Conservation (phyloP, 306 rosid species). For the Carpinus viminea region DNA sequence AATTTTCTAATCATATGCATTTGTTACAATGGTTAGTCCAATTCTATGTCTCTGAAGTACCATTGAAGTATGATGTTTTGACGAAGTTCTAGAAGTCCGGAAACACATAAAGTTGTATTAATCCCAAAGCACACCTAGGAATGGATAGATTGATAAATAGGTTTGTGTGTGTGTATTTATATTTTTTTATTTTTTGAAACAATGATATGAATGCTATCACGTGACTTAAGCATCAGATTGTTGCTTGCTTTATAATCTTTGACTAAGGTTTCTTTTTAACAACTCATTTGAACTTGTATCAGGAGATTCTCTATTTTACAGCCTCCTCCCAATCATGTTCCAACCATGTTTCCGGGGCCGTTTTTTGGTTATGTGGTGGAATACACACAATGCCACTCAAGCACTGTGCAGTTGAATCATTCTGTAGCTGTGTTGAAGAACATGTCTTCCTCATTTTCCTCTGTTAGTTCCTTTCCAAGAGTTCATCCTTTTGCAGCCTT, state of each 20-base stretch:
- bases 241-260: constrained; percentile 10
- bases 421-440: constrained; percentile 32
- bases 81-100: neutral
- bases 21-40: neutral
- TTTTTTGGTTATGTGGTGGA: constrained; percentile 39
- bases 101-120: neutral
- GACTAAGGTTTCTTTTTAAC: constrained; percentile 7
- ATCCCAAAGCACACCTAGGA: neutral
- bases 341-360: constrained; percentile 31
- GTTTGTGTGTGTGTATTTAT: neutral
- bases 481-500: constrained; percentile 35
- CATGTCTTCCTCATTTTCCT: constrained; percentile 25
- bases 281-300: constrained; percentile 27
- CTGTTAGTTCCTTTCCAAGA: constrained; percentile 36
- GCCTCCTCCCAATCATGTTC: constrained; percentile 31
- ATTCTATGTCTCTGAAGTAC: neutral
- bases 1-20: neutral
- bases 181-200: neutral
- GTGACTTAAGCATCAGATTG: neutral
- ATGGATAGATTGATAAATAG: neutral
- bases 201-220: neutral
- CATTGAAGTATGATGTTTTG: neutral
- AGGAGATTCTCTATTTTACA: constrained; percentile 48
- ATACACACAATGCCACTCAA: constrained; percentile 24
- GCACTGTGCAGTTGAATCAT: constrained; percentile 27